Evolutionary conservation across 371 early-diverging fungal species (phyloP).

Genomic region (Dichotomocladium elegans): DNA sequence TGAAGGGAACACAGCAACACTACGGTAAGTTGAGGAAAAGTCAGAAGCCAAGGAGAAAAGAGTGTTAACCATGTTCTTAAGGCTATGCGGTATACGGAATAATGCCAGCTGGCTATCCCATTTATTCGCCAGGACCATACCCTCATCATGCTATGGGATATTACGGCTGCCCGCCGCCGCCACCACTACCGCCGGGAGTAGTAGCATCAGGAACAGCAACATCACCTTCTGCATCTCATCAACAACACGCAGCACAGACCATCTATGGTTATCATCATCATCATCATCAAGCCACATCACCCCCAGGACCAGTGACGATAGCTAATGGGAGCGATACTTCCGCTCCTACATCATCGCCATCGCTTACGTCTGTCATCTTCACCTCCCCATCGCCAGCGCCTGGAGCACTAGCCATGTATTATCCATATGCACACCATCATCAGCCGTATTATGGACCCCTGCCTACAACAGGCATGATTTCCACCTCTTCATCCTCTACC

Average conservation of each 20-base stretch:
- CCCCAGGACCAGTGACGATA: not conserved
- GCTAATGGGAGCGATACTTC: not conserved
- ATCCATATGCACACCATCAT: conserved; percentile 2
- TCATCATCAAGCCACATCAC: not conserved
- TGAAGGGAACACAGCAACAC: not conserved
- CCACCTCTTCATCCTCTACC: conserved; percentile 5
- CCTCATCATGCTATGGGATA: not conserved
- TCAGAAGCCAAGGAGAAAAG: not conserved
- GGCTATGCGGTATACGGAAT: conserved; percentile 6
- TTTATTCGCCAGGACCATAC: conserved; percentile 2
- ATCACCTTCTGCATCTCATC: not conserved
- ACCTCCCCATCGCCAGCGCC: conserved; percentile 1
- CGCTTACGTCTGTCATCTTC: too few species aligned
- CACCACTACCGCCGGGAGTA: conserved; percentile 1
- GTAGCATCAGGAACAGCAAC: conserved; percentile 3
- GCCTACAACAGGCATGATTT: not conserved
- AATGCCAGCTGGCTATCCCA: conserved; percentile 1
- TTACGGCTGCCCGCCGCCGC: not conserved
- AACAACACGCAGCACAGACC: not conserved
- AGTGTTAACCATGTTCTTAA: not conserved
- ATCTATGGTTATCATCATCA: too few species aligned
- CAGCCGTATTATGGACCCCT: conserved; percentile 1
- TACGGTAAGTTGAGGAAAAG: not conserved
- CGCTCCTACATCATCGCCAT: conserved; percentile 5
- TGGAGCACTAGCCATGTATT: conserved; percentile 4